These are phyloP conservation scores for Solanum hybrid DNA, from an alignment of 305 asterid species.

Conservation along the genomic window DNA sequence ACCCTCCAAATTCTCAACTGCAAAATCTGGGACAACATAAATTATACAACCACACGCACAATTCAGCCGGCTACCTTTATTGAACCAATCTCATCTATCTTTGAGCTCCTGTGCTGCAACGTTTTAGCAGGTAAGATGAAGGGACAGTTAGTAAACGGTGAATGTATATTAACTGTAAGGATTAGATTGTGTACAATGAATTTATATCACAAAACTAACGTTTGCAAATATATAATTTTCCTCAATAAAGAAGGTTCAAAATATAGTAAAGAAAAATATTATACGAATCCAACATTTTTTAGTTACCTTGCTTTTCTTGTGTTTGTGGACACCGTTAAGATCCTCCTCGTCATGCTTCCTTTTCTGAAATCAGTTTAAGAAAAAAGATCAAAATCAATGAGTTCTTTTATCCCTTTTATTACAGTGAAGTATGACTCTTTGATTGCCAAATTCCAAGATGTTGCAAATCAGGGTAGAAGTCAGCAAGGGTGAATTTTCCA, in stretches of 20 bases:
- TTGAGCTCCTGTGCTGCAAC: conserved; percentile 90
- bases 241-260: not conserved
- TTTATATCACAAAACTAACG: not conserved
- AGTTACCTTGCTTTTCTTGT: conserved; percentile 87
- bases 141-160: not conserved
- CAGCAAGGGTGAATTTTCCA: not conserved
- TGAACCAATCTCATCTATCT: conserved; percentile 83
- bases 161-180: not conserved
- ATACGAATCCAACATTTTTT: conserved; percentile 5
- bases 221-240: not conserved
- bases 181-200: not conserved
- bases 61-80: conserved; percentile 75
- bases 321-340: conserved; percentile 54
- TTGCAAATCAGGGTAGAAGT: not conserved
- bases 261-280: conserved; percentile 1
- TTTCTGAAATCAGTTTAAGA: conserved; percentile 40
- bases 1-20: conserved; percentile 45
- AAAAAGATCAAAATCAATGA: not conserved
- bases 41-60: conserved; percentile 32
- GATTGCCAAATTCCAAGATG: not conserved
- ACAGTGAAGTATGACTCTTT: not conserved
- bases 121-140: conserved; percentile 26
- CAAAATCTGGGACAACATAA: conserved; percentile 46
- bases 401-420: not conserved
- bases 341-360: conserved; percentile 90